Evolutionary conservation across 2,329 filamentous ascomycete genomes (phyloP).

Genomic region (Fusarium sp.): DNA sequence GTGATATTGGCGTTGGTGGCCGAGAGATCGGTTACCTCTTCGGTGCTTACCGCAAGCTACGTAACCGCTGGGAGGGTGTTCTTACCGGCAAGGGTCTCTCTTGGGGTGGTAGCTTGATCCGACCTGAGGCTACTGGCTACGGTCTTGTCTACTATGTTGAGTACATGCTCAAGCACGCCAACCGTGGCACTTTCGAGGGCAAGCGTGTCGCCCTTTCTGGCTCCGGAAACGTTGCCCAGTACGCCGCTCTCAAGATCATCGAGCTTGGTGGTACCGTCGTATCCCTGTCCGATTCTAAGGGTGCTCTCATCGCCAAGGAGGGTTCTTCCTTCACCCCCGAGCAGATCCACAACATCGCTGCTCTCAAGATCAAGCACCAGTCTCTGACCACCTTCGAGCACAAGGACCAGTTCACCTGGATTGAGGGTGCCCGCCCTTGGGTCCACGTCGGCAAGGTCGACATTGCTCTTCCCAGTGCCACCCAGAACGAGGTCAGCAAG

Average conservation of each 20-base stretch:
- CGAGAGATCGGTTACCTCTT: conserved; percentile 97
- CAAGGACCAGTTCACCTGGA: conserved; percentile 83
- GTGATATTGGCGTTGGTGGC: conserved; percentile 94
- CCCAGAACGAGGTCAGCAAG: conserved; percentile 96
- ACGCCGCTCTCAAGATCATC: conserved; percentile 95
- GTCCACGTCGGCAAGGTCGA: conserved; percentile 90
- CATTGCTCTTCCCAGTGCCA: conserved; percentile 91
- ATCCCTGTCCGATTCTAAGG: conserved; percentile 94
- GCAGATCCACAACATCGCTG: conserved; percentile 83
- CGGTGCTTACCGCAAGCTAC: conserved; percentile 89
- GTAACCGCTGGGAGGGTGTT: conserved; percentile 95
- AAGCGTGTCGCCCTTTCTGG: conserved; percentile 97
- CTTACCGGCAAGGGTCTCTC: conserved; percentile 94
- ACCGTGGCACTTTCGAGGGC: conserved; percentile 87
- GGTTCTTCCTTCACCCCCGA: conserved; percentile 82
- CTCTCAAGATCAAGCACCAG: conserved; percentile 89
- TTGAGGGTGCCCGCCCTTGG: conserved; percentile 92
- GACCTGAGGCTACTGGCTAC: conserved; percentile 96
- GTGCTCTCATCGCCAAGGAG: conserved; percentile 81
- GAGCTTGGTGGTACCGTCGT: conserved; percentile 95
- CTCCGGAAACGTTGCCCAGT: conserved; percentile 98
- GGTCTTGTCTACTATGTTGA: conserved; percentile 97
- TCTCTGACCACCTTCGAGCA: conserved; percentile 81
- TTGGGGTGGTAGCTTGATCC: conserved; percentile 95
- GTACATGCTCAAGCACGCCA: conserved; percentile 95